Evolutionary conservation across 2,329 filamentous ascomycete genomes (phyloP), one percentile per base, ranked within the genome.

Genomic region (Fusarium sp.): DNA sequence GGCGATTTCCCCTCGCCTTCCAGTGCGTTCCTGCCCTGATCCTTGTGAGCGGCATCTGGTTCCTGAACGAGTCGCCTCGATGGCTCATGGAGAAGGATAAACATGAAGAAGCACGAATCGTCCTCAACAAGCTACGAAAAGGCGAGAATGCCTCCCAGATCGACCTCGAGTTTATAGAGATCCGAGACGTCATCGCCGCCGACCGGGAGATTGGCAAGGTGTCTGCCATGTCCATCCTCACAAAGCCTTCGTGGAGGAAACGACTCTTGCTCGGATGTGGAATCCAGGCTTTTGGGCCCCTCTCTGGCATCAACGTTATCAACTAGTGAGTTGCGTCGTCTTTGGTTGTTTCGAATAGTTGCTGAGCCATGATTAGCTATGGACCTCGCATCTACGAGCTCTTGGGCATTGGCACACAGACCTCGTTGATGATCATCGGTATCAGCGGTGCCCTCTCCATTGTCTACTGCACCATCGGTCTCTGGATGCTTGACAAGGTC

Each of bases 371-470:
- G 12, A 1, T 6, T 50, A 75, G 57, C 47, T 79, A 79, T 32
- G 77, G 78, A 4, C 78, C 78, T 38, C 79, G 82, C 1, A 84
- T 87, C 38, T 87, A 87, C 72, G 76, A 79, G 14, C 80, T 84
- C 5, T 81, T 87, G 1, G 85, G 85, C 8, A 84, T 88, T 47
- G 77, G 80, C 3, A 85, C 81, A 0, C 82, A 82, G 9, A 85
- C 82, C 1, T 85, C 86, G 0, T 82, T 88, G 5, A 84, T 88
- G 80, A 86, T 88, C 57, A 85, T 87, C 69, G 87, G 86, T 4
- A 84, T 88, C 70, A 86, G 83, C 73, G 86, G 86, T 27, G 85
- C 86, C 1, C 80, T 89, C 9, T 85, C 86, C 0, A 85, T 85
- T 33, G 77, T 86, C 25, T 88, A 85, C 82, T 86, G 86, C 69